phyloP scores from a whole-genome alignment of 2,329 filamentous ascomycete species.

The Aspergillus quadricinctus region DNA sequence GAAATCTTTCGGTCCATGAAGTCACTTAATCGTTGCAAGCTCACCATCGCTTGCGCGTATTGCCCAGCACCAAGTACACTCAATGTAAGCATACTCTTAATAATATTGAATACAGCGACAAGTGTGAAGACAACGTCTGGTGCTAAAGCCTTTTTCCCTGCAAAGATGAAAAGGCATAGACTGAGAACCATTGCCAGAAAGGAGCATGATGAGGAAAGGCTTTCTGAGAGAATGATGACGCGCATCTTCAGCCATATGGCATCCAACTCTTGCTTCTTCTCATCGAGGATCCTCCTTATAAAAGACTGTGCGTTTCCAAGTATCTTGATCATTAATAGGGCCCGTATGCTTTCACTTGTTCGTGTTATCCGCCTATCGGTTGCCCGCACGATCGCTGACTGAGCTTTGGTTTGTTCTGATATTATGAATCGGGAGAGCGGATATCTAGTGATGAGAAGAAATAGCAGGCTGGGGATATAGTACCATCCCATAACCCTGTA shows the following conservation, averaged over 20 bases:
- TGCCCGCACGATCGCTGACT: conserved; percentile 6
- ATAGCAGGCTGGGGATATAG: conserved; percentile 9
- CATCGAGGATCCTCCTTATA: conserved; percentile 5
- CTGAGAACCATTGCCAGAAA: conserved; percentile 8
- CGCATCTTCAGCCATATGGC: conserved; percentile 11
- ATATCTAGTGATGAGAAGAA: conserved; percentile 9
- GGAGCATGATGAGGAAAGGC: conserved; percentile 4
- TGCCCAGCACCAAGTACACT: conserved; percentile 10
- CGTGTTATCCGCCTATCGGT: conserved; percentile 7
- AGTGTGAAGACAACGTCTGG: conserved; percentile 9
- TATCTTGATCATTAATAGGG: conserved; percentile 8
- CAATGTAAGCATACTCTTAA: conserved; percentile 10
- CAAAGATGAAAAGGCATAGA: conserved; percentile 1
- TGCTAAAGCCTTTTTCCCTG: conserved; percentile 1
- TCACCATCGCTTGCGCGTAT: conserved; percentile 12
- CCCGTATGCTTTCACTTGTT: conserved; percentile 10
- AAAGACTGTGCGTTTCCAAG: conserved; percentile 8
- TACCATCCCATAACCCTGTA: conserved; percentile 10
- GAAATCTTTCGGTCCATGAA: conserved; percentile 2
- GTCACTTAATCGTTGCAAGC: conserved; percentile 5
- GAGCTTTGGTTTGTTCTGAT: conserved; percentile 4
- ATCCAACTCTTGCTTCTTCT: conserved; percentile 4
- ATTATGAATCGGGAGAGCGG: conserved; percentile 8
- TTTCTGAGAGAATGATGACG: conserved; percentile 9
- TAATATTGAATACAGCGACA: conserved; percentile 10